Percentiles rank a stretch among this genome's conserved stretches.
Evolutionary conservation across 2,329 filamentous ascomycete species (phyloP).

Genomic region (Beauveria brongniartii): DNA sequence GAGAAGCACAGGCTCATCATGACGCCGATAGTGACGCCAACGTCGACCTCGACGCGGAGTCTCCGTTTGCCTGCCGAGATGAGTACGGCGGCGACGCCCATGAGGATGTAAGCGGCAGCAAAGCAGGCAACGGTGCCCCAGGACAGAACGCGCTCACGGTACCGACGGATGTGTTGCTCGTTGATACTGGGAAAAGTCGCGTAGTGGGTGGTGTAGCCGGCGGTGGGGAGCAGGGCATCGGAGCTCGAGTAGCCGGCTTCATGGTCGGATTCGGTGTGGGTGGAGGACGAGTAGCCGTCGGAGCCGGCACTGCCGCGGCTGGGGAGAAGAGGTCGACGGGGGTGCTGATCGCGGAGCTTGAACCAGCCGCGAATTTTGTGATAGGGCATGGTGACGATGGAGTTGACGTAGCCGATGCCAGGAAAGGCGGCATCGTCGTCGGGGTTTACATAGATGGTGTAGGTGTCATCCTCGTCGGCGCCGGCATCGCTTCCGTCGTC

Average conservation of each 20-base stretch:
- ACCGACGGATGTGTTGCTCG: conserved; percentile 41
- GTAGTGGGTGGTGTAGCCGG: conserved; percentile 47
- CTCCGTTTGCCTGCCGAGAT: conserved; percentile 61
- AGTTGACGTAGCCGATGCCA: conserved; percentile 52
- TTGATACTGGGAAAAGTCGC: conserved; percentile 42
- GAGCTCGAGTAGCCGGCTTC: conserved; percentile 46
- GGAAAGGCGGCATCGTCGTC: conserved; percentile 53
- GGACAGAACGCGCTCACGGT: conserved; percentile 48
- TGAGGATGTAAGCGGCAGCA: conserved; percentile 51
- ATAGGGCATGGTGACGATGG: conserved; percentile 40
- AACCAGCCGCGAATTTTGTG: conserved; percentile 47
- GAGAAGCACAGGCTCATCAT: conserved; percentile 58
- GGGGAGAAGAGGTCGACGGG: conserved; percentile 22
- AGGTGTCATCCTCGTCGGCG: conserved; percentile 46
- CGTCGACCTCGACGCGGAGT: conserved; percentile 63
- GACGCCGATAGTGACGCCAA: conserved; percentile 61
- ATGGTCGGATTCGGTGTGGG: conserved; percentile 32
- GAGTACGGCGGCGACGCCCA: conserved; percentile 57
- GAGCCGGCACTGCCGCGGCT: conserved; percentile 16
- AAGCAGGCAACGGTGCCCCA: conserved; percentile 47
- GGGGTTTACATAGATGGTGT: conserved; percentile 68
- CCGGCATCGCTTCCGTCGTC: conserved; percentile 67
- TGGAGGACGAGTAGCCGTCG: conserved; percentile 24
- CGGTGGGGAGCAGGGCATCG: conserved; percentile 35
- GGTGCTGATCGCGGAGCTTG: conserved; percentile 19